phyloP scores from a whole-genome alignment of 768 basidiomycete genomes.

The Leccinum rimulosum region DNA sequence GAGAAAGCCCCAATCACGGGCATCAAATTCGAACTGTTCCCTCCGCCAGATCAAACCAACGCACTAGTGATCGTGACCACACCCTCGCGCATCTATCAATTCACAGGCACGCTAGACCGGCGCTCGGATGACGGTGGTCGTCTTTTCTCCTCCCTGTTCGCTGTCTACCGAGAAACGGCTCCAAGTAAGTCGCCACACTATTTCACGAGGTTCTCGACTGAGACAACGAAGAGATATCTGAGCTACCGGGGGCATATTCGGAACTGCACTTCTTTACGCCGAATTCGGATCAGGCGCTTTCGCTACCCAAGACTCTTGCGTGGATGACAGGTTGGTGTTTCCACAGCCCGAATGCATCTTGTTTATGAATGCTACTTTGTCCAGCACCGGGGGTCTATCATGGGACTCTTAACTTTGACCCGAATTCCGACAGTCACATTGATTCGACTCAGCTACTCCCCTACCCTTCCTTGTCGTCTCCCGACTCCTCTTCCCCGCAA shows the following conservation, averaged over 20 bases:
- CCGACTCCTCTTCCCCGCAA: conserved; percentile 21
- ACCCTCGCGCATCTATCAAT: conserved; percentile 86
- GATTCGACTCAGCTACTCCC: conserved; percentile 78
- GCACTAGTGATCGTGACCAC: conserved; percentile 82
- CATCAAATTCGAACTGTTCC: conserved; percentile 75
- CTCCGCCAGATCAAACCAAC: conserved; percentile 57
- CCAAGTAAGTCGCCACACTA: conserved; percentile 62
- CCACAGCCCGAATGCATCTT: neutral
- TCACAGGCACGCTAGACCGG: conserved; percentile 65
- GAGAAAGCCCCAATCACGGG: conserved; percentile 85
- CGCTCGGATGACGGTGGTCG: conserved; percentile 73
- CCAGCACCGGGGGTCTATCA: conserved; percentile 88
- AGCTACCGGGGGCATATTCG: conserved; percentile 81
- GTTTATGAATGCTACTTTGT: neutral
- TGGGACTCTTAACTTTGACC: conserved; percentile 69
- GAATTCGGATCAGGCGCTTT: conserved; percentile 65
- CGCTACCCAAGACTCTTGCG: conserved; percentile 72
- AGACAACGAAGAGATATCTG: conserved; percentile 71
- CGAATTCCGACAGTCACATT: conserved; percentile 69
- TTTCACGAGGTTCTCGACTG: conserved; percentile 13
- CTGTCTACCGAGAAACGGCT: conserved; percentile 66
- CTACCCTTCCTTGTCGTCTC: conserved; percentile 51
- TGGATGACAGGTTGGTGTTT: conserved; percentile 81
- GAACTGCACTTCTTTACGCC: conserved; percentile 80
- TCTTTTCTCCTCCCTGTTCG: conserved; percentile 73